phyloP scores from a whole-genome alignment of 2,329 filamentous ascomycete species.

The Aspergillus melleus region DNA sequence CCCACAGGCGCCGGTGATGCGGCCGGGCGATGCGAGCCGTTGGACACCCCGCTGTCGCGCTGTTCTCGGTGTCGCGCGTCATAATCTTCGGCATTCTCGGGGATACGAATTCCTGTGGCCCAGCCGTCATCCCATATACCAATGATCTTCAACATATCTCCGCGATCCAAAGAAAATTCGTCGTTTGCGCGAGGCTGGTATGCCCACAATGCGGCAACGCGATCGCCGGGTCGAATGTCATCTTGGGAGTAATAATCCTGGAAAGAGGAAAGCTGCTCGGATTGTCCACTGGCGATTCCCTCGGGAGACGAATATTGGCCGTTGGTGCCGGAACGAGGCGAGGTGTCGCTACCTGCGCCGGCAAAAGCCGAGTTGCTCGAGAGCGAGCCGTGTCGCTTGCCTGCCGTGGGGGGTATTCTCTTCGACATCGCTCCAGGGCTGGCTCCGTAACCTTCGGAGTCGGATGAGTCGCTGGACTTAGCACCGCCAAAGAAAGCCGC shows the following conservation, averaged over 20 bases:
- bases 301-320: constrained; percentile 81
- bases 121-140: constrained; percentile 99
- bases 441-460: constrained; percentile 69
- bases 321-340: constrained; percentile 66
- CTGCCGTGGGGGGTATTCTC: constrained; percentile 44
- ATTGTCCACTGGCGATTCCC: constrained; percentile 82
- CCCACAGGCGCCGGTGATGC: constrained; percentile 66
- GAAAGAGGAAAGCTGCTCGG: constrained; percentile 93
- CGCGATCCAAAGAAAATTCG: constrained; percentile 88
- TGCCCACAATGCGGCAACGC: constrained; percentile 90
- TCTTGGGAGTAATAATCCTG: constrained; percentile 99
- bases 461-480: constrained; percentile 53
- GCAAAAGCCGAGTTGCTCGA: constrained; percentile 79
- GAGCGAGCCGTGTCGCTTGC: constrained; percentile 80
- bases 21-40: constrained; percentile 64
- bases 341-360: constrained; percentile 64
- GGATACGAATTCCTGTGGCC: constrained; percentile 86
- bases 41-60: constrained; percentile 90
- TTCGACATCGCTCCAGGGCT: constrained; percentile 70
- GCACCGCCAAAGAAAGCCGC: constrained; percentile 49
- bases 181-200: constrained; percentile 93
- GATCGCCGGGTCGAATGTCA: constrained; percentile 88
- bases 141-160: constrained; percentile 96
- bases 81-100: constrained; percentile 86
- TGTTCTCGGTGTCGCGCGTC: constrained; percentile 73